Conservation (phyloP, 164 flowering plant species). For the Vitis rotundifolia region DNA sequence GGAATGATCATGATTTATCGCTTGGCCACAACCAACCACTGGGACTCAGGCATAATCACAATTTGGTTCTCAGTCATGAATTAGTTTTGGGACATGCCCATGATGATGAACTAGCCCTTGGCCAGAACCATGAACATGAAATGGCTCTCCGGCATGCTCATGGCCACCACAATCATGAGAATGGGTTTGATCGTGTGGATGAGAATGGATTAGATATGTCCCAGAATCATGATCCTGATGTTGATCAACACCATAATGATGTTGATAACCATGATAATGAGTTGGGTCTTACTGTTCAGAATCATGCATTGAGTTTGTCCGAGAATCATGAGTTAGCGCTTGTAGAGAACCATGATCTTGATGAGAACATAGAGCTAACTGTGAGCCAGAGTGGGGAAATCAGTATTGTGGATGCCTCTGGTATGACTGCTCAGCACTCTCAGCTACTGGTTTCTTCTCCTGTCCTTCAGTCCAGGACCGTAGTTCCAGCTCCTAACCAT, state of each 20-base stretch:
- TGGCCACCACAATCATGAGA: not conserved
- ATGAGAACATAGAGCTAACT: constrained; percentile 14
- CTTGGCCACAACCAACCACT: constrained; percentile 10
- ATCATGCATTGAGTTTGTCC: constrained; percentile 9
- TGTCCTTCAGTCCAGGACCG: constrained; percentile 15
- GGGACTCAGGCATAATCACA: constrained; percentile 20
- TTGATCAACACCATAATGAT: constrained; percentile 12
- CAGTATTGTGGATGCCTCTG: not conserved
- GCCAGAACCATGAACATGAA: constrained; percentile 7
- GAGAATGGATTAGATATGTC: constrained; percentile 12
- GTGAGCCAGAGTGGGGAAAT: constrained; percentile 3
- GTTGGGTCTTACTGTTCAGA: constrained; percentile 11
- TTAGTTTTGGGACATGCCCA: constrained; percentile 11
- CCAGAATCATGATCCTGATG: constrained; percentile 10
- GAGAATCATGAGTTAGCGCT: constrained; percentile 14
- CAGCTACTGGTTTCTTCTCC: constrained; percentile 13
- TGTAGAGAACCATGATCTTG: constrained; percentile 9
- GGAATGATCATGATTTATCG: constrained; percentile 15
- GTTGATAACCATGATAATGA: constrained; percentile 16
- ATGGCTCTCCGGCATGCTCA: constrained; percentile 4
- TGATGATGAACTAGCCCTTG: constrained; percentile 11
- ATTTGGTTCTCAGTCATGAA: constrained; percentile 21
- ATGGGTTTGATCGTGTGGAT: constrained; percentile 8
- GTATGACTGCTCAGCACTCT: constrained; percentile 3
- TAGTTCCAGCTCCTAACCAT: constrained; percentile 9